Evolutionary conservation across 495 filamentous ascomycete genomes (phyloP).

Genomic region (Haplographium delicatum): DNA sequence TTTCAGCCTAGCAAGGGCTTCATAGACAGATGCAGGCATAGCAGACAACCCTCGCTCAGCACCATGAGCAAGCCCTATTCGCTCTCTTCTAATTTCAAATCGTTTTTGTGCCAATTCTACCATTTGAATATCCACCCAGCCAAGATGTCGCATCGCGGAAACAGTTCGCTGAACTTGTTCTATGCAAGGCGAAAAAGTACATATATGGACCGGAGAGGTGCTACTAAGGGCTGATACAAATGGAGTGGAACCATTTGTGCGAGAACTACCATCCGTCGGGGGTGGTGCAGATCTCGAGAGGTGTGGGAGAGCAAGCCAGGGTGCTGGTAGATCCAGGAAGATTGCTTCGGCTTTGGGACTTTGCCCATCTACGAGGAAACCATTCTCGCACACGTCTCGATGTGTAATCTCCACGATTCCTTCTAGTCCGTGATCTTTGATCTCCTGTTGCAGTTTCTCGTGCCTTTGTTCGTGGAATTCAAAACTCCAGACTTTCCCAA

Average conservation of each 20-base stretch:
- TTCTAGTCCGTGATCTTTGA: slow-evolving; percentile 67
- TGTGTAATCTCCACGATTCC: slow-evolving; percentile 75
- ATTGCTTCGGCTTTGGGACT: slow-evolving; percentile 70
- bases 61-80: slow-evolving; percentile 55
- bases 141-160: slow-evolving; percentile 64
- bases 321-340: slow-evolving; percentile 90
- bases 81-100: slow-evolving; percentile 76
- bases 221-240: slow-evolving; percentile 69
- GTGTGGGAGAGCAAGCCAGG: slow-evolving; percentile 85
- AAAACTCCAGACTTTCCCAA: slow-evolving; percentile 85
- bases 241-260: slow-evolving; percentile 10
- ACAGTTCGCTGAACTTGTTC: slow-evolving; percentile 89
- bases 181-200: slow-evolving; percentile 94
- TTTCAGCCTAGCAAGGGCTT: slow-evolving; percentile 66
- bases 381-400: slow-evolving; percentile 84
- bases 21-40: slow-evolving; percentile 63
- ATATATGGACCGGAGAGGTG: slow-evolving; percentile 61
- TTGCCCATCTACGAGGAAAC: slow-evolving; percentile 58
- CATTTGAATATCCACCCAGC: slow-evolving; percentile 92
- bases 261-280: slow-evolving; percentile 30
- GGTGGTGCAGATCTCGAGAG: slow-evolving; percentile 54
- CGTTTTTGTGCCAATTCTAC: slow-evolving; percentile 73
- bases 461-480: slow-evolving; percentile 84
- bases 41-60: slow-evolving; percentile 53
- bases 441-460: slow-evolving; percentile 65